Evolutionary conservation across 169 alveolate genomes (phyloP), one percentile per base, ranked within the genome.

Genomic region (Eimeria nieschulzi): DNA sequence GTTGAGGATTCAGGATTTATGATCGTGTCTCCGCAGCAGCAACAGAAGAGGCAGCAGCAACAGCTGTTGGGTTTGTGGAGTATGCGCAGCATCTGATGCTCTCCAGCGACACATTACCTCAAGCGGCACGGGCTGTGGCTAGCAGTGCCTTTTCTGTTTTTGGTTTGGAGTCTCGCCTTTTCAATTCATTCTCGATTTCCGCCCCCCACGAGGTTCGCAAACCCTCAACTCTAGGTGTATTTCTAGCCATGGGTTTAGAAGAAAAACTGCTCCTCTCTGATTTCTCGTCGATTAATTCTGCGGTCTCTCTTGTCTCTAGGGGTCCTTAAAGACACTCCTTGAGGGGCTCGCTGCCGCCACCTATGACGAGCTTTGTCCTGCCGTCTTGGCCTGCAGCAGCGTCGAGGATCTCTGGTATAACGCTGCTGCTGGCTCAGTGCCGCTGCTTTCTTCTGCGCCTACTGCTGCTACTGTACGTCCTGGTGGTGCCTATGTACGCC

Each of bases 371-470:
- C 75, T 66, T 15, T 66, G 21, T 25, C 75, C 75, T 12, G 39
- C 75, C 1, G 75, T 66, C 75, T 21, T 66, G 75, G 75, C 75
- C 21, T 66, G 75, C 75, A 66, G 26, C 75, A 66, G 75, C 26
- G 75, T 66, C 39, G 75, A 66, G 33, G 75, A 66, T 12, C 75
- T 66, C 33, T 66, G 39, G 75, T 66, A n/a, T 0, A 19, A 25
- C 26, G 75, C 75, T 66, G 33, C 75, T 19, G 75, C 39, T 15
- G 75, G 39, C 26, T 12, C 66, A 13, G 66, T 59, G 66, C 66
- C 13, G 75, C 5, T 66, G 75, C 33, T 66, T 59, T 10, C 66
- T 15, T 17, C 21, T 66, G 75, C 33, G 15, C 15, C 75, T 15
- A 51, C 75, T n/a, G 33, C 0, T 15, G 75, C 75, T 15, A 25